Evolutionary conservation across 148 eudicot species (phyloP), one percentile per base, ranked within the genome.

Genomic region (Rhododendron simsii): DNA sequence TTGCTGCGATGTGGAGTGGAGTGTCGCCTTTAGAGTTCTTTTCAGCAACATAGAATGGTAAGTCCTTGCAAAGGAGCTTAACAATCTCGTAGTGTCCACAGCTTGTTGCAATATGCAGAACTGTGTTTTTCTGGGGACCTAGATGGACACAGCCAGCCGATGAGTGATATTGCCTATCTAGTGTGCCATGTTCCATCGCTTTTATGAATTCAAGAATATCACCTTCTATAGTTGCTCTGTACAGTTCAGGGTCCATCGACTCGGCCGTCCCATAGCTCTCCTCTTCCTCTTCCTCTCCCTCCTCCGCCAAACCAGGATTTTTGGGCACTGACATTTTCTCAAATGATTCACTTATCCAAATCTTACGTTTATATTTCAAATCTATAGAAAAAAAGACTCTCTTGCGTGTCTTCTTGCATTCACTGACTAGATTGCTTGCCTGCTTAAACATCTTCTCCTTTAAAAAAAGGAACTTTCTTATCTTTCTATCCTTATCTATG

Each of bases 1-100:
- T 86, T 26, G 88, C 88, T 55, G 90, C 90, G 16, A 88, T 80
- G 63, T 88, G 90, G 28, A 86, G 86, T 26, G 88, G n/a, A 30
- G 84, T 84, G 33, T 88, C 86, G 4, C 90, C 90, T 55, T 71
- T 86, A 6, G 86, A 77, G 37, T 88, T 88, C 61, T 78, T 83
- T 23, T 86, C 86, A 30, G 87, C 74, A 48, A 86, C 87, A 28
- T 79, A 73, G 81, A 51, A 76, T 8, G 87, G 88, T 15, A 83
- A 78, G 81, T 86, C 87, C 59, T 83, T 57, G 87, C 84, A 80
- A 21, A 88, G 76, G 8, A 83, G 84, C 48, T 86, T 81, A 1
- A 82, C 85, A 33, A 88, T 83, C 45, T 86, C 85, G 7, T 86
- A 61, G 57, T 83, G 85, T 26, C 33, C 55, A n/a, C 18, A 83